phyloP scores from a whole-genome alignment of 257 asterid species.

The Ballota nigra region DNA sequence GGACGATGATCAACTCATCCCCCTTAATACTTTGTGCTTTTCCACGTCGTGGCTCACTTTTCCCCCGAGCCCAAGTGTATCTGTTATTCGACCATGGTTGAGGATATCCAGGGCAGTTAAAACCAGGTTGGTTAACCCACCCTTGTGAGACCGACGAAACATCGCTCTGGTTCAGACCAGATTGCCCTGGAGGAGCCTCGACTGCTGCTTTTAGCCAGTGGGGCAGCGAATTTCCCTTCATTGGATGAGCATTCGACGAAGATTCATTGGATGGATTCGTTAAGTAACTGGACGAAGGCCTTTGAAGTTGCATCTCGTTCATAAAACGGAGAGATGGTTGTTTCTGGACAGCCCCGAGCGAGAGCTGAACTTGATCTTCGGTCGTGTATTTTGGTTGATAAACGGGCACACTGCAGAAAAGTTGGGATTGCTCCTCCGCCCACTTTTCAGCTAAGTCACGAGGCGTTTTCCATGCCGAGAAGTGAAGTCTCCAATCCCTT shows the following conservation, averaged over 20 bases:
- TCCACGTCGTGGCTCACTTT: conserved; percentile 16
- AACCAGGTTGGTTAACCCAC: not conserved
- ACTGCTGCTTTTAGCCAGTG: conserved; percentile 65
- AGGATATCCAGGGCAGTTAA: not conserved
- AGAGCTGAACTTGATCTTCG: conserved; percentile 27
- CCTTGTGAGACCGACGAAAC: not conserved
- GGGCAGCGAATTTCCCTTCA: conserved; percentile 47
- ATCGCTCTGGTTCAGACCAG: too few species aligned
- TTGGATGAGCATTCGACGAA: conserved; percentile 25
- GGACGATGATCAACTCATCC: conserved; percentile 48
- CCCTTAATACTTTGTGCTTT: conserved; percentile 7
- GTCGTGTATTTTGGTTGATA: conserved; percentile 22
- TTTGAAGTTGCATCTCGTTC: conserved; percentile 22
- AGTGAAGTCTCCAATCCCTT: conserved; percentile 50
- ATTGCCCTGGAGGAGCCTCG: conserved; percentile 33
- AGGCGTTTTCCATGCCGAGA: conserved; percentile 49
- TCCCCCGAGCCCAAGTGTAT: not conserved
- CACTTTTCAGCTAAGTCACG: conserved; percentile 59
- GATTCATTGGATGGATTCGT: conserved; percentile 13
- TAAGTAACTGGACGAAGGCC: conserved; percentile 1
- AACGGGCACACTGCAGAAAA: conserved; percentile 30
- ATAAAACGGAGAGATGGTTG: conserved; percentile 13
- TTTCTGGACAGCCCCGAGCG: conserved; percentile 37
- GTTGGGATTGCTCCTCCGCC: conserved; percentile 51
- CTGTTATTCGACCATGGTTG: conserved; percentile 17